These are phyloP conservation scores for Casaregolazyma lundiana DNA, from an alignment of 1,139 yeast genomes.

Conservation along the genomic window DNA sequence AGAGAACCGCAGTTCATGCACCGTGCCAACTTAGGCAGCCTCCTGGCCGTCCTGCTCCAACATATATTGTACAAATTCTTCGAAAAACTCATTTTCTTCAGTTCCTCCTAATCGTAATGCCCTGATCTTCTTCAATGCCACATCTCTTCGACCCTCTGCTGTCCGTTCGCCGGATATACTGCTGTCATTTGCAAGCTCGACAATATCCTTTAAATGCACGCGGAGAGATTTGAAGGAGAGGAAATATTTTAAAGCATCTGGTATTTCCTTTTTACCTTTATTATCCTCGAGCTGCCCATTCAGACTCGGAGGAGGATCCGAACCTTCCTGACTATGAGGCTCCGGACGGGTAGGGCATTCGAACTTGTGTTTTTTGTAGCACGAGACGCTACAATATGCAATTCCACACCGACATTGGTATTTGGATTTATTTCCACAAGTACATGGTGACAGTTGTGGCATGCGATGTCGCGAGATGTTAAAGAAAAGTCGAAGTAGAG, in stretches of 20 bases:
- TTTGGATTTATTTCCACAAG: constrained; percentile 7
- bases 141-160: constrained; percentile 48
- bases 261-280: too few relatives aligned
- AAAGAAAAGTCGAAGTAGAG: not conserved
- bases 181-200: constrained; percentile 45
- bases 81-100: constrained; percentile 61
- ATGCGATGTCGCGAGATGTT: not conserved
- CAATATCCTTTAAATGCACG: constrained; percentile 47
- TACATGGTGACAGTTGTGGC: not conserved
- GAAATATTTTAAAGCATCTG: constrained; percentile 2
- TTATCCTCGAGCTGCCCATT: not conserved
- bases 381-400: constrained; percentile 5
- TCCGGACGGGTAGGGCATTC: constrained; percentile 9
- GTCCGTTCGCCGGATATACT: constrained; percentile 41
- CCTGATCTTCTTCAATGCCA: constrained; percentile 56
- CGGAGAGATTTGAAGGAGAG: constrained; percentile 36
- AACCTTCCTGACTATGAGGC: not conserved
- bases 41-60: not conserved
- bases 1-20: too few relatives aligned
- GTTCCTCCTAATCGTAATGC: constrained; percentile 59
- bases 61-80: constrained; percentile 44
- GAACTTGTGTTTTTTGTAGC: constrained; percentile 9
- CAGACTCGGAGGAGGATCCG: not conserved
- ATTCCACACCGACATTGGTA: constrained; percentile 7
- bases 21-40: too few relatives aligned